Percentiles rank a stretch among this genome's conserved stretches.
These are phyloP conservation scores for Dioszegia hungarica DNA, from an alignment of 768 basidiomycete genomes.

Conservation along the genomic window DNA sequence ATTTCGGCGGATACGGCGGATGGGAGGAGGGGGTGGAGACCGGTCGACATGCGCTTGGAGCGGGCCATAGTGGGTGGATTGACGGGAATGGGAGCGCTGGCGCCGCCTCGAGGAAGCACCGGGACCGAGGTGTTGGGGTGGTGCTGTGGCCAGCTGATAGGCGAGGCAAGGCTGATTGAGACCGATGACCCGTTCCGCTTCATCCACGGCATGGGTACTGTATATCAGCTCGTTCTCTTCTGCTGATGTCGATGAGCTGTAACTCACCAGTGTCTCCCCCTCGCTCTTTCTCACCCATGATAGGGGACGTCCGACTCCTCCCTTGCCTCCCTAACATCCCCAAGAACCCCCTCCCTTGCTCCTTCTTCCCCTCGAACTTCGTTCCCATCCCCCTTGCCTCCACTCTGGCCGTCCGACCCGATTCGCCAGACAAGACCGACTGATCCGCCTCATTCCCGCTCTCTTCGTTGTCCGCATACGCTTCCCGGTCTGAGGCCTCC, in stretches of 20 bases:
- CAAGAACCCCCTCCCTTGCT: not conserved
- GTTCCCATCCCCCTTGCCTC: not conserved
- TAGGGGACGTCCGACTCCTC: not conserved
- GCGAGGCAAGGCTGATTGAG: not conserved
- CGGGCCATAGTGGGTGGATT: not conserved
- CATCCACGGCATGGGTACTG: not conserved
- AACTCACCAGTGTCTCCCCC: not conserved
- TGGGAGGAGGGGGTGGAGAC: conserved; percentile 72
- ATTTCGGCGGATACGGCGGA: conserved; percentile 77
- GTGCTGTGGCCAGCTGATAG: not conserved
- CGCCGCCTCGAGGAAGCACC: not conserved
- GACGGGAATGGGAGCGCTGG: not conserved
- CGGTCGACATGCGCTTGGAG: conserved; percentile 42
- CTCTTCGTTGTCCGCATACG: not conserved
- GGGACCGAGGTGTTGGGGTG: not conserved
- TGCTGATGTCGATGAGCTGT: not conserved
- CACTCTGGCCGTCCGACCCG: not conserved
- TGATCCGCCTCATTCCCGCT: conserved; percentile 7
- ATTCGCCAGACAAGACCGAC: not conserved
- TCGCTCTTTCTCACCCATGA: not conserved
- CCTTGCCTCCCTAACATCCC: conserved; percentile 2
- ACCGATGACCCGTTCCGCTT: not conserved
- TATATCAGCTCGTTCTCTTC: not conserved
- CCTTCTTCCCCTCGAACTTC: not conserved
- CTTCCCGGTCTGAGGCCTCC: too few species aligned